Evolutionary conservation across 2,329 filamentous ascomycete species (phyloP), one percentile per base, ranked within the genome.

Genomic region (Trichoderma afroharzianum): DNA sequence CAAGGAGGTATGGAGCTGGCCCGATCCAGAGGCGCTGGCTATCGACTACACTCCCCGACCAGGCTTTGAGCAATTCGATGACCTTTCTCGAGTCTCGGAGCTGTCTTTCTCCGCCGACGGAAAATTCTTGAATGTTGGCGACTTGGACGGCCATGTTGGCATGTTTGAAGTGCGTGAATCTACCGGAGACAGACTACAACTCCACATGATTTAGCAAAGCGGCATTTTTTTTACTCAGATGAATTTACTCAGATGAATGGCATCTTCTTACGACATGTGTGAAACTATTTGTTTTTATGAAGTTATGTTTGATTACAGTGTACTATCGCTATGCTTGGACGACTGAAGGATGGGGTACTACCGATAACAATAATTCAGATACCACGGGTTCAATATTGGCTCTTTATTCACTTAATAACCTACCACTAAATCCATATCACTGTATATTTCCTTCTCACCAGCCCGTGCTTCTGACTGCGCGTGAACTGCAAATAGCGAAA

Each of bases 51-150:
- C 74, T 6, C 73, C 73, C 5, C 74, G 72, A 30, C 67, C 73
- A 5, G 78, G 76, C 0, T 79, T 79, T 32, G 74, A 78, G 59
- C 79, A 80, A 70, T 76, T 82, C 53, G 78, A 79, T 28, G 77
- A 81, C 28, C 73, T 84, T 55, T 76, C 74, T 9, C 77, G 73
- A 30, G 78, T 84, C 3, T 81, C 79, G 1, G 81, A 83, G 74
- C 74, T 84, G 59, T 75, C 76, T 6, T 84, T 83, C 63, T 81
- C 81, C 0, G 78, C 77, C 0, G 82, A 84, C 47, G 78, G 80
- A 18, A 78, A 79, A 28, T 78, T 78, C 26, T 71, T 84, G 62
- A 78, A 81, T 30, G 76, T 83, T 1, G 82, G 80, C 0, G 80
- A 81, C 64, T 47, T 67, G 3, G 77, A 80, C 1, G 82, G 82